These are phyloP conservation scores for Erodium maritimum DNA, from an alignment of 345 rosid genomes.

Conservation along the genomic window DNA sequence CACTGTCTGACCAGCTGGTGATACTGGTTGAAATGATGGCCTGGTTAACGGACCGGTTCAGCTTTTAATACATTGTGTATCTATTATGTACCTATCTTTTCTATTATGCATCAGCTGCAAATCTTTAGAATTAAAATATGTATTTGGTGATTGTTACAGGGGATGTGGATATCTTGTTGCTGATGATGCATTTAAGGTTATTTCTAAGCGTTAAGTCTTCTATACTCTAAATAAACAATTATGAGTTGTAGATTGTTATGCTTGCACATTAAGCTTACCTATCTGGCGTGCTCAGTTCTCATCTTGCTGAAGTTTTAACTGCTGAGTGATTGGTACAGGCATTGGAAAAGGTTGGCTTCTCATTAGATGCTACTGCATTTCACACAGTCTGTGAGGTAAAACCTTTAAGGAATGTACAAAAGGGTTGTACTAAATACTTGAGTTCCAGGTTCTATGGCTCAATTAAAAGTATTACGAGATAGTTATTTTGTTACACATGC, in stretches of 20 bases:
- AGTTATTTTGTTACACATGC: not conserved
- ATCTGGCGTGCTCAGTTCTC: not conserved
- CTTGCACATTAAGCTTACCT: not conserved
- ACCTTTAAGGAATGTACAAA: not conserved
- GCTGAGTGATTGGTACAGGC: constrained; percentile 27
- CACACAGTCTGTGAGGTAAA: constrained; percentile 59
- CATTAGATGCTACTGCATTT: constrained; percentile 53
- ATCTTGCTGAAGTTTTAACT: constrained; percentile 3
- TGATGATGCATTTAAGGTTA: constrained; percentile 48
- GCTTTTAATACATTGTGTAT: too few relatives aligned
- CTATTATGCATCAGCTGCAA: not conserved
- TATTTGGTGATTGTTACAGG: constrained; percentile 23
- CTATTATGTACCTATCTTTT: not conserved
- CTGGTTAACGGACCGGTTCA: too few relatives aligned
- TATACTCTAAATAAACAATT: not conserved
- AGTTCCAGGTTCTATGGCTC: not conserved
- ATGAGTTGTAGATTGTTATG: not conserved
- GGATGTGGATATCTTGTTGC: constrained; percentile 42
- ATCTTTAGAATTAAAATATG: not conserved
- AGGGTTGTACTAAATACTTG: not conserved
- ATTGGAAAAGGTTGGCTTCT: constrained; percentile 49
- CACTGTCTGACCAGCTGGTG: too few relatives aligned
- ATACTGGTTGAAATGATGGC: too few relatives aligned
- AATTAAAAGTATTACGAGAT: not conserved
- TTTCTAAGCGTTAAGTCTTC: not conserved